Evolutionary conservation across 805 yeast species (phyloP).

Genomic region (Saccharomycopsis fermentans): DNA sequence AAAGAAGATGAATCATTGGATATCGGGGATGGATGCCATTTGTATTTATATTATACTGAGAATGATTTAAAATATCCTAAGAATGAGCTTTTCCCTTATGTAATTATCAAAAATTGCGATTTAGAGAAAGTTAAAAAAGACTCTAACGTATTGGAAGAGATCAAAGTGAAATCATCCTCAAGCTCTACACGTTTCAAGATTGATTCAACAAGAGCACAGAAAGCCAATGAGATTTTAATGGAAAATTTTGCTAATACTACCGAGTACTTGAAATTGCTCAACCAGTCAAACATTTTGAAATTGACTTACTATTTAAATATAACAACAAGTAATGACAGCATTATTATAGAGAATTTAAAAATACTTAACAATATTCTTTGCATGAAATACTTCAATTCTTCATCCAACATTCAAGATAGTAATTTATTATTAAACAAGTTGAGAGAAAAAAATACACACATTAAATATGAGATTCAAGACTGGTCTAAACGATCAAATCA

Average conservation of each 20-base stretch:
- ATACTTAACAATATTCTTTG: constrained; percentile 6
- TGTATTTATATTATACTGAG: constrained; percentile 9
- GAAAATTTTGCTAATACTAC: constrained; percentile 13
- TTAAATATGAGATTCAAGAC: constrained; percentile 6
- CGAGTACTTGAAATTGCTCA: constrained; percentile 6
- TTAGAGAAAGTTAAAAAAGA: background rate
- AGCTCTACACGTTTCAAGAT: background rate
- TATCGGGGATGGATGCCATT: constrained; percentile 18
- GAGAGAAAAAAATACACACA: background rate
- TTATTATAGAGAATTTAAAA: constrained; percentile 6
- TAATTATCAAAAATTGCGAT: constrained; percentile 7
- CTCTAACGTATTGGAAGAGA: background rate
- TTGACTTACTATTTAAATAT: constrained; percentile 10
- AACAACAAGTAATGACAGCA: constrained; percentile 2
- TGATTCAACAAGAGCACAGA: constrained; percentile 7
- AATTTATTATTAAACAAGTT: background rate
- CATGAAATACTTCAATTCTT: constrained; percentile 4
- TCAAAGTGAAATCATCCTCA: background rate
- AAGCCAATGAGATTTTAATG: constrained; percentile 16
- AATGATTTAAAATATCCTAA: constrained; percentile 6
- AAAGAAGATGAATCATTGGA: constrained; percentile 9
- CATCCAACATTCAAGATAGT: background rate
- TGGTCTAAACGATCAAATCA: constrained; percentile 14
- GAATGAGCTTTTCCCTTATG: constrained; percentile 9
- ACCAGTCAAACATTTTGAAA: constrained; percentile 11